phyloP scores from a whole-genome alignment of 805 yeast species.

The Barnettozyma salicaria region DNA sequence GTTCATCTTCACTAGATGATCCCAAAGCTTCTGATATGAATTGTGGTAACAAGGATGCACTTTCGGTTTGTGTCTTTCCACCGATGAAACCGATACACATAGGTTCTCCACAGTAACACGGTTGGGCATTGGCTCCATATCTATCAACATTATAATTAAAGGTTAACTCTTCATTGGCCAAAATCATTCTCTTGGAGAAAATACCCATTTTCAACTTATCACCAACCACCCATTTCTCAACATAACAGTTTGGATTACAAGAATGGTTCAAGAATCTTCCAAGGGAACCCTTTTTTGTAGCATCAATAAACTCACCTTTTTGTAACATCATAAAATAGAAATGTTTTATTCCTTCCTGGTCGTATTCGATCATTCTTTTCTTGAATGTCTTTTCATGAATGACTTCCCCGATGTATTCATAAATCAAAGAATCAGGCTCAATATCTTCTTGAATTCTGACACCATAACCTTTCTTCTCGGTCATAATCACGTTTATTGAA shows the following conservation, averaged over 20 bases:
- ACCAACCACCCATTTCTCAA: slow-evolving; percentile 96
- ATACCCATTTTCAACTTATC: slow-evolving; percentile 90
- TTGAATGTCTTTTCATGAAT: slow-evolving; percentile 76
- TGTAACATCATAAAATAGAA: slow-evolving; percentile 96
- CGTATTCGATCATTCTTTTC: slow-evolving; percentile 68
- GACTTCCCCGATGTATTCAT: slow-evolving; percentile 93
- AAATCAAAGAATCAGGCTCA: slow-evolving; percentile 62
- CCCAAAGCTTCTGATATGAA: slow-evolving; percentile 82
- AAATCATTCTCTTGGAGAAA: slow-evolving; percentile 72
- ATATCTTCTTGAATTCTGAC: slow-evolving; percentile 62
- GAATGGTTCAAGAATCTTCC: slow-evolving; percentile 95
- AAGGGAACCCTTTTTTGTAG: slow-evolving; percentile 80
- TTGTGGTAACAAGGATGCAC: slow-evolving; percentile 78
- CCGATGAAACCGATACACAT: slow-evolving; percentile 93
- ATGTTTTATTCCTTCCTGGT: slow-evolving; percentile 61
- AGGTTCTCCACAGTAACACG: slow-evolving; percentile 88
- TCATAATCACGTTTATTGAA: slow-evolving; percentile 68
- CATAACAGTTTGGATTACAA: slow-evolving; percentile 90
- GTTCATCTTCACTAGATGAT: slow-evolving; percentile 60
- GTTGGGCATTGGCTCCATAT: slow-evolving; percentile 91
- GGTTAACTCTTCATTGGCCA: slow-evolving; percentile 82
- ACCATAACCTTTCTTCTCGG: slow-evolving; percentile 87
- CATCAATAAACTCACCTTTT: slow-evolving; percentile 89
- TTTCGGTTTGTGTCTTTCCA: slow-evolving; percentile 95
- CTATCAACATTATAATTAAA: slow-evolving; percentile 84